Evolutionary conservation across 2,329 filamentous ascomycete genomes (phyloP).

Genomic region (Aspergillus sp.): DNA sequence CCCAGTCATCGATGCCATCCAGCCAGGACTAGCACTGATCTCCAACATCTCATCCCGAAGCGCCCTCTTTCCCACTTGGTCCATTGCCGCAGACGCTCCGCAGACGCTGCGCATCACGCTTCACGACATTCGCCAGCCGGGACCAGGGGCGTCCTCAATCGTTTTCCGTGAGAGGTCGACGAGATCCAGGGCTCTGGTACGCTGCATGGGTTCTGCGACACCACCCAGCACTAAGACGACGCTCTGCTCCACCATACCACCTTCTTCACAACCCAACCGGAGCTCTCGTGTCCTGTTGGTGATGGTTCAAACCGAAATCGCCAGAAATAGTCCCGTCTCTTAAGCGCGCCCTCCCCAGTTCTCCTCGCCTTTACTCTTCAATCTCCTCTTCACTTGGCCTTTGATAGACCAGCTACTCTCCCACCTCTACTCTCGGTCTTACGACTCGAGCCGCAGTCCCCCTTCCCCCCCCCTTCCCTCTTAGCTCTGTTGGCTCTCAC

Average conservation of each 20-base stretch:
- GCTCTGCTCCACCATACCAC: conserved; percentile 6
- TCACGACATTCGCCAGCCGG: conserved; percentile 21
- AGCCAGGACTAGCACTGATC: background rate
- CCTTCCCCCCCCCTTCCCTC: conserved; percentile 2
- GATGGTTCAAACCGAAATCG: conserved; percentile 13
- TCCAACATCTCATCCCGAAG: background rate
- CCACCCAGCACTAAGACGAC: conserved; percentile 19
- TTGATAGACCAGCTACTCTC: background rate
- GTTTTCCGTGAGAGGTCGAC: conserved; percentile 18
- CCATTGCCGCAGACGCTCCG: conserved; percentile 18
- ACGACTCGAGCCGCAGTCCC: background rate
- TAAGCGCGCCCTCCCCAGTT: conserved; percentile 7
- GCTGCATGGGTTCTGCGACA: conserved; percentile 26
- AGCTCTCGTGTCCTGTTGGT: conserved; percentile 21
- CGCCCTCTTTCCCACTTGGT: conserved; percentile 8
- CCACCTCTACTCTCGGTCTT: too few species aligned
- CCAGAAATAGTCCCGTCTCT: conserved; percentile 9
- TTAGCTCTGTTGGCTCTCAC: conserved; percentile 6
- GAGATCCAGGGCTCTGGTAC: conserved; percentile 24
- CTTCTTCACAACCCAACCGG: conserved; percentile 21
- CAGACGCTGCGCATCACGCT: conserved; percentile 15
- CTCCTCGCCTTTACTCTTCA: background rate
- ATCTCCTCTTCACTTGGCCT: background rate
- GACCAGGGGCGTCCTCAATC: conserved; percentile 21
- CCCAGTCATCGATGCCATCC: too few species aligned